Percentiles rank a stretch among this genome's conserved stretches.
These are phyloP conservation scores for Yamadazyma dushanensis DNA, from an alignment of 1,139 yeast species.

Conservation along the genomic window DNA sequence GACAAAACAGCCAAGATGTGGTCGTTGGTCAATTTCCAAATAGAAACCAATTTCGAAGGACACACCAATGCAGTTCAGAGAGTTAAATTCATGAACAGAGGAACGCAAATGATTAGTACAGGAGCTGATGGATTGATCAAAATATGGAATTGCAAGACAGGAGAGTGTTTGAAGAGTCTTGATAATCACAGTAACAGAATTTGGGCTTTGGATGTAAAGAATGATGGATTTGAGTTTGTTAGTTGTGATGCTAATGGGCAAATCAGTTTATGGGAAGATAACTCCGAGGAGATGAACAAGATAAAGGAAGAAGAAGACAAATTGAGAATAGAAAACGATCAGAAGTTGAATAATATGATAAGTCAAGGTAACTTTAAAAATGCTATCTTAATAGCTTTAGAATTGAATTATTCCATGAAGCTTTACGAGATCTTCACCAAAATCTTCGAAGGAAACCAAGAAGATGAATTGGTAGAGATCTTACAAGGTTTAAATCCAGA, in stretches of 20 bases:
- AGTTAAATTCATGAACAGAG: slow-evolving; percentile 64
- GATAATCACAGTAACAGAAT: slow-evolving; percentile 93
- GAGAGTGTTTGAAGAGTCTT: slow-evolving; percentile 78
- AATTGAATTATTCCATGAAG: slow-evolving; percentile 84
- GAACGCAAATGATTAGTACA: slow-evolving; percentile 71
- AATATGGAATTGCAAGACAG: slow-evolving; percentile 78
- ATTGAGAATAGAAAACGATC: slow-evolving; percentile 79
- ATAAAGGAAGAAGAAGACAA: slow-evolving; percentile 55
- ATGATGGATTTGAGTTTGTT: slow-evolving; percentile 68
- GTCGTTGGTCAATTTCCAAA: slow-evolving; percentile 76
- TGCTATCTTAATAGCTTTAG: slow-evolving; percentile 83
- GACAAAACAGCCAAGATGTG: slow-evolving; percentile 89
- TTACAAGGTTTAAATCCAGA: slow-evolving; percentile 58
- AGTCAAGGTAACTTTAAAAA: slow-evolving; percentile 76
- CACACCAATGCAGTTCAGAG: slow-evolving; percentile 92
- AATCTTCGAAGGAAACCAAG: slow-evolving; percentile 48
- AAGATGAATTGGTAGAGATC: slow-evolving; percentile 61
- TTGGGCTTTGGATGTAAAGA: slow-evolving; percentile 77
- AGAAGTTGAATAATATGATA: slow-evolving; percentile 72
- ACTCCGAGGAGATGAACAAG: slow-evolving; percentile 65
- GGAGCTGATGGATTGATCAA: slow-evolving; percentile 96
- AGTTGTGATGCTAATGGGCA: slow-evolving; percentile 97
- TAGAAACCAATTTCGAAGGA: slow-evolving; percentile 86
- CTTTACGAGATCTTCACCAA: slow-evolving; percentile 67
- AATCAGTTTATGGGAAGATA: slow-evolving; percentile 84